Base-by-base conservation (phyloP, 805 yeast genomes). In the Ogataea thermomethanolica region DNA sequence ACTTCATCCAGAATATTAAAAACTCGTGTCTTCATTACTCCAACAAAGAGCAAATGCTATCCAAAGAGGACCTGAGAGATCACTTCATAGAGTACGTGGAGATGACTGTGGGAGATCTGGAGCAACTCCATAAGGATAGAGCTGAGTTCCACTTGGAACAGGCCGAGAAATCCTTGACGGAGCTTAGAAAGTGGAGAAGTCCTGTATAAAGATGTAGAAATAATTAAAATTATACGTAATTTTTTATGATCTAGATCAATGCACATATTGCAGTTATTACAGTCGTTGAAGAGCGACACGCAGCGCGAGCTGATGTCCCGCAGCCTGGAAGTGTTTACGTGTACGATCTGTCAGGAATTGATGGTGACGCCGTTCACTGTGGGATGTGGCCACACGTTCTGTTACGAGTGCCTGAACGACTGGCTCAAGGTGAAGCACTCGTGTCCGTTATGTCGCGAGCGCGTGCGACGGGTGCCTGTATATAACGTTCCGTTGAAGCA, bases 331-430 rank as follows among this genome's bases (percentile, higher is more conserved):
- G 54, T 61, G 6, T 42, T 73, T 27, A 73, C 69, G 45, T 84
- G 93, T 55, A 69, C 82, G 6, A 71, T 84, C 8, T 84, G 93
- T 53, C 79, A 81, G 25, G 91, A 84, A 37, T 61, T 74, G 35
- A 78, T 84, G 83, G 73, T 69, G 46, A 72, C 73, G 2, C 91
- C 93, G 2, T 76, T 79, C 51, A 37, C 53, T 8, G 66, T 79
- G 0, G 58, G 67, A 9, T 84, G 93, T 63, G 91, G 91, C 2
- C 93, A 84, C 55, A 74, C 83, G 23, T 83, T 78, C 50, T 84
- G 91, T 59, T 84, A 84, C 55, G 73, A 65, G 35, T 76, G 91
- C 55, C 55, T 82, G n/a, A 62, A 66, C 13, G 68, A 71, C 17
- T 84, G 93, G 91, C 73, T 82, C 33, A 64, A 64, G 11, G 70